Evolutionary conservation across 345 rosid genomes (phyloP), one percentile per base, ranked within the genome.

Genomic region (Eucalyptus coolabah): DNA sequence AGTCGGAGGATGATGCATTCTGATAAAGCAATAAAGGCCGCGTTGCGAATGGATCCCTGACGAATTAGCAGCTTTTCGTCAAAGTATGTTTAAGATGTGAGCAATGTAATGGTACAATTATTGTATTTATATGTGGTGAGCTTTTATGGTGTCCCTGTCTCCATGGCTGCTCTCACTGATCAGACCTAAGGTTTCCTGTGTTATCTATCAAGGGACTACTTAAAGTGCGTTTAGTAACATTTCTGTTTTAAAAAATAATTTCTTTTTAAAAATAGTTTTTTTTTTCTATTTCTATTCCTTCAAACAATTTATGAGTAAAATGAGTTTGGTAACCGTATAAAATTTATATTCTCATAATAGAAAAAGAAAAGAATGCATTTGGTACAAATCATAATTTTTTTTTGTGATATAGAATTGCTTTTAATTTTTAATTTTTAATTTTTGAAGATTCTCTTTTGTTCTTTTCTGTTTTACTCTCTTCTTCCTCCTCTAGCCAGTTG

Each of bases 271-370:
- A 53, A 53, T 53, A 7, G 0, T 19, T 53, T 0, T 17, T 53
- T 0, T 51, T 53, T 53, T 53, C 10, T 0, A 1, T 53, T 18
- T 53, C 10, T 53, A 53, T 18, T 18, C 4, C 0, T 53, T 53
- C 4, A 3, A 53, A 51, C 4, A 53, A 53, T 53, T 53, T 53
- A 53, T 53, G 10, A 53, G 2, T 53, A 53, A 53, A 53, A 19
- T 0, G 2, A 0, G 1, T 7, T 18, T 51, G 2, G 1, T 50
- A 51, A 18, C 0, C 1, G 9, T 0, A 19, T 2, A 53, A 19
- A 19, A 53, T 53, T 53, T 0, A 18, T 53, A 53, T 53, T 53
- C 5, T 53, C 56, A 53, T 1, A 1, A 19, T 7, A 53, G 0
- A 19, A 53, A 19, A 51, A 51, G 0, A 19, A 19, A 17, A 17